Base-by-base conservation (phyloP, 2,329 filamentous ascomycete genomes). In the Neofusicoccum sp. region DNA sequence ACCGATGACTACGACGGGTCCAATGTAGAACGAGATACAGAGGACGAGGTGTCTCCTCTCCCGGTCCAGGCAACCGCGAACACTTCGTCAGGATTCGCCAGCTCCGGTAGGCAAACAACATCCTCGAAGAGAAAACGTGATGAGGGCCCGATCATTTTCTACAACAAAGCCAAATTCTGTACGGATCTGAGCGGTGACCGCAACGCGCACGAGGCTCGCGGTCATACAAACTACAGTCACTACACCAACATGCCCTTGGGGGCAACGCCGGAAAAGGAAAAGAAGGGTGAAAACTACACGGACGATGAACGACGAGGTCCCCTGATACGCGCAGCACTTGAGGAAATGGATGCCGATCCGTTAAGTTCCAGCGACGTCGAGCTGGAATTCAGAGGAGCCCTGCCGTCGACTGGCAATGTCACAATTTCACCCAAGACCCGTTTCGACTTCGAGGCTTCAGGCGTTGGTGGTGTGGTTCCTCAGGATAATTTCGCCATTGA, bases 91-190 rank as follows among this genome's bases (percentile, higher is more conserved):
- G 75, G 73, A 0, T 72, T 80, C 65, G 73, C 72, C 4, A 67
- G 84, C 78, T 64, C 83, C 70, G 65, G 79, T 70, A 48, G 81
- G 74, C 61, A 76, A 69, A 72, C 80, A 69, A 68, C 79, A 34
- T 76, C 64, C 1, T 70, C 72, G 0, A 81, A 76, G 65, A 84
- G 82, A 71, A 82, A 82, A 28, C 82, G 79, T 0, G 81, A 86
- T 11, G 86, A 89, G 62, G 91, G 90, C 7, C 86, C 89, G 1
- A 89, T 96, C 65, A 91, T 93, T 16, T 96, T 93, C 69, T 96
- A 93, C 71, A 60, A 54, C 48, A 89, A 89, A 28, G 88, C 89
- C 1, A 85, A 84, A 0, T 96, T 95, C 71, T 95, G 87, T 71
- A 92, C 87, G 1, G 91, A 96, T 71, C 75, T 95, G 3, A 90